These are phyloP conservation scores for Marchantia paleacea DNA, from an alignment of 225 moss, liverwort and hornwort genomes.

Conservation along the genomic window DNA sequence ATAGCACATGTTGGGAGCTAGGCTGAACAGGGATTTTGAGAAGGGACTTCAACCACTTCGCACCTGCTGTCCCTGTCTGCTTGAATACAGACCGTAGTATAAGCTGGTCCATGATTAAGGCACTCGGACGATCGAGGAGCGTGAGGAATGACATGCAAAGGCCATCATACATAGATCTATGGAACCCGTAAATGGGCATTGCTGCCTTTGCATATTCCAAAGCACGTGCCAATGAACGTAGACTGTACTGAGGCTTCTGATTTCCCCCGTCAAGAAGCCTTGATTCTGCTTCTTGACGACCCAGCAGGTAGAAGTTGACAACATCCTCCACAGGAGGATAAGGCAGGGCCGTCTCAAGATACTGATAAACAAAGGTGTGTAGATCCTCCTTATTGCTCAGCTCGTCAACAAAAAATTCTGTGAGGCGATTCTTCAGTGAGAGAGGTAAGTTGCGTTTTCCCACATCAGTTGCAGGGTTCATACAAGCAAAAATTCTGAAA, in stretches of 20 bases:
- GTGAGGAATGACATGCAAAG: conserved; percentile 97
- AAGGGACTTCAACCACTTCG: conserved; percentile 69
- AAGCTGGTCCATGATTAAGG: conserved; percentile 78
- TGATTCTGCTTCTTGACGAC: conserved; percentile 76
- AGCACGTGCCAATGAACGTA: conserved; percentile 85
- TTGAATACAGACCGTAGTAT: conserved; percentile 70
- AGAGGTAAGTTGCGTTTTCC: conserved; percentile 89
- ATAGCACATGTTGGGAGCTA: conserved; percentile 69
- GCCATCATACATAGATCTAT: conserved; percentile 88
- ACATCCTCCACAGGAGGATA: conserved; percentile 89
- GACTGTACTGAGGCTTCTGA: conserved; percentile 93
- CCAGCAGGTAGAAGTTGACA: conserved; percentile 77
- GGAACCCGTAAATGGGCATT: conserved; percentile 85
- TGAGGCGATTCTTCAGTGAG: conserved; percentile 69
- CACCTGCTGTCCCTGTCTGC: conserved; percentile 54
- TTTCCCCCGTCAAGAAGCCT: conserved; percentile 85
- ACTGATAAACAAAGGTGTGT: conserved; percentile 74
- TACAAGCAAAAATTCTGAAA: conserved; percentile 89
- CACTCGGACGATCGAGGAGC: conserved; percentile 82
- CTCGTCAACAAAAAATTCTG: conserved; percentile 82
- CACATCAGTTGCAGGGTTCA: conserved; percentile 97
- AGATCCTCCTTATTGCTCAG: conserved; percentile 83
- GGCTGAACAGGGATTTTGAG: conserved; percentile 86
- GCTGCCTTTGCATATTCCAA: conserved; percentile 88
- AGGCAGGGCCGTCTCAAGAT: conserved; percentile 75